Conservation (phyloP, 2,329 filamentous ascomycete genomes). For the Incumbomyces lentus region DNA sequence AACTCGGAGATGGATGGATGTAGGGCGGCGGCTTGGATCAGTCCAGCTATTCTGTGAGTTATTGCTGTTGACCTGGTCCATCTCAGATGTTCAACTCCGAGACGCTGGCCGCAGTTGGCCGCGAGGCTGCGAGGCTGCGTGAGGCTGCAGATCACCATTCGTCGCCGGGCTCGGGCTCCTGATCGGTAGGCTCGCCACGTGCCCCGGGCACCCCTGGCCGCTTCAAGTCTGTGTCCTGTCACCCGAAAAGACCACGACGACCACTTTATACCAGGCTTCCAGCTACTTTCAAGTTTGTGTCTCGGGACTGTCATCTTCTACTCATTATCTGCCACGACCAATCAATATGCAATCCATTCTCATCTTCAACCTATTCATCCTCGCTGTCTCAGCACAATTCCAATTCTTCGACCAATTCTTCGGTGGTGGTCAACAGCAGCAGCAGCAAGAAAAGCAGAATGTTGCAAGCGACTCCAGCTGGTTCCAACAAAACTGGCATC, state of each 20-base stretch:
- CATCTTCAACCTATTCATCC: not conserved
- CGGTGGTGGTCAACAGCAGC: slow-evolving; percentile 48
- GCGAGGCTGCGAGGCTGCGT: not conserved
- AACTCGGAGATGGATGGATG: not conserved
- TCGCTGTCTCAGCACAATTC: slow-evolving; percentile 62
- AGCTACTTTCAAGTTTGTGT: no score
- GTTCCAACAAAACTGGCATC: slow-evolving; percentile 62
- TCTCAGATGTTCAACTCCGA: not conserved
- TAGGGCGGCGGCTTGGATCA: no score
- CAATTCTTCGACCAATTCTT: slow-evolving; percentile 99
- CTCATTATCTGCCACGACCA: not conserved
- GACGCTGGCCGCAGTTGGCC: not conserved
- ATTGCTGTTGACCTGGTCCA: slow-evolving; percentile 1
- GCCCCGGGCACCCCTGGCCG: no score
- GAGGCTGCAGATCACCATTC: not conserved
- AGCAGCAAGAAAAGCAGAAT: slow-evolving; percentile 58
- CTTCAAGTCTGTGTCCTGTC: no score
- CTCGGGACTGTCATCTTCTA: no score
- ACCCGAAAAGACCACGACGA: no score
- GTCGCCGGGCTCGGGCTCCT: no score
- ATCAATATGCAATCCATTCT: not conserved
- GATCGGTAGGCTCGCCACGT: no score
- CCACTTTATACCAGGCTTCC: no score
- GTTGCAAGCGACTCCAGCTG: slow-evolving; percentile 71
- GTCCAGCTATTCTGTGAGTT: not conserved